Evolutionary conservation across 192 early-diverging fungal genomes (phyloP), one percentile per base, ranked within the genome.

Genomic region (Phycomyces blakesleeanus): DNA sequence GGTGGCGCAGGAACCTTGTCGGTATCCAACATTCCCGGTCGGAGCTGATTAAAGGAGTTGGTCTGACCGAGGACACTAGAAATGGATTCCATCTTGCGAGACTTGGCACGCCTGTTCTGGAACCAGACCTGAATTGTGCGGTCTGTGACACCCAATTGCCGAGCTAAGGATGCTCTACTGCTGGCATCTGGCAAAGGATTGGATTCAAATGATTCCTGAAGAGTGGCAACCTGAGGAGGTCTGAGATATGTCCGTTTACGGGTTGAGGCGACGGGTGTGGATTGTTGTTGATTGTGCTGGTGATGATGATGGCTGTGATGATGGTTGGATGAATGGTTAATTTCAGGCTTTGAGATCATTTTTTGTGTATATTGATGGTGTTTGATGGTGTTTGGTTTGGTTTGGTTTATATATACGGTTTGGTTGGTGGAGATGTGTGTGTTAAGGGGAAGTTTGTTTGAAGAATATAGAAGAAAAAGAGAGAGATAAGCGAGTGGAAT

Each of bases 81-180:
- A 51, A 49, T 37, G 27, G 64, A 58, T 29, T 18, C 54, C 59
- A 81, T 78, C 51, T 82, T 81, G 73, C 91, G 87, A 22, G 86
- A 76, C 60, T 92, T 92, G 27, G 89, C 89, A 18, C 90, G 74
- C 51, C 87, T 72, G 74, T 92, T 92, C 68, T 92, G 90, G 69
- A 92, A 92, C 90, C 90, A 92, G 41, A 92, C 88, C 70, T 92
- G 90, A 51, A 92, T 85, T 79, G 65, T 79, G 22, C 90, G 80
- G 40, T 81, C 76, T 3, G 85, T 80, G 81, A 92, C 85, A 42
- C 81, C 81, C 21, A 91, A 69, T 38, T 78, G 69, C 63, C 86
- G 78, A 41, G 86, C 86, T 5, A 92, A 72, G 14, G 73, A 72
- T 38, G 81, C 76, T 16, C 90, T 81, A 44, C 82, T 73, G 49